Base-by-base conservation (phyloP, 306 rosid genomes). In the Canavalia ensiformis region DNA sequence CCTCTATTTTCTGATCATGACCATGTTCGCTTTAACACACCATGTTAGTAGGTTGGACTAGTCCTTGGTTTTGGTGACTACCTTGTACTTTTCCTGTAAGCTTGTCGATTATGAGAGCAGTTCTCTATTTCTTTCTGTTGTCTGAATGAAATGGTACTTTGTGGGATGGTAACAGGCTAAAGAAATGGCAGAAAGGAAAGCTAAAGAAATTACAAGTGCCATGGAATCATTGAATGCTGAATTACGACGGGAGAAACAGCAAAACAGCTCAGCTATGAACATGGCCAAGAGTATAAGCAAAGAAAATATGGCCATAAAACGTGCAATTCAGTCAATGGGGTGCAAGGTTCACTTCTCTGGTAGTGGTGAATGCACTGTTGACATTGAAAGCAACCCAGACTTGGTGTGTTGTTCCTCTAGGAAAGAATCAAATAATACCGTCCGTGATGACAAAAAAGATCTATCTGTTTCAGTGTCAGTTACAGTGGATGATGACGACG, bases 271-370 rank as follows among this genome's bases (percentile, higher is more conserved):
- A 3, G 92, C 94, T 64, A 68, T 42, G 81, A 89, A 81, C 82
- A 56, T 46, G 68, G 87, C 88, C 72, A 90, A 85, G 79, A 88
- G 86, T 68, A 83, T 89, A 60, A 84, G 82, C 90, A 96, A 81
- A 89, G 98, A 93, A 86, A 89, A 83, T 54, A 87, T 79, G 49
- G 94, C 97, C 79, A 83, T 96, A 71, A 92, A 90, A 87, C 92
- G 97, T 73, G 98, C 98, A 60, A 84, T 93, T 62, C 97, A 90
- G 71, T 93, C 99, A 66, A 86, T 93, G 44, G 98, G 98, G 59
- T 95, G 99, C 88, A 91, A 84, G 82, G 90, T 90, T 86, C 91
- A 87, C 35, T 89, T 95, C 74, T 88, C 97, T 70, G 73, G 82
- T 65, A 76, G 84, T 55, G 96, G 98, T 30, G 95, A 93, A 78